Base-by-base conservation (phyloP, 129 eudicot species). In the Flaveria robusta region DNA sequence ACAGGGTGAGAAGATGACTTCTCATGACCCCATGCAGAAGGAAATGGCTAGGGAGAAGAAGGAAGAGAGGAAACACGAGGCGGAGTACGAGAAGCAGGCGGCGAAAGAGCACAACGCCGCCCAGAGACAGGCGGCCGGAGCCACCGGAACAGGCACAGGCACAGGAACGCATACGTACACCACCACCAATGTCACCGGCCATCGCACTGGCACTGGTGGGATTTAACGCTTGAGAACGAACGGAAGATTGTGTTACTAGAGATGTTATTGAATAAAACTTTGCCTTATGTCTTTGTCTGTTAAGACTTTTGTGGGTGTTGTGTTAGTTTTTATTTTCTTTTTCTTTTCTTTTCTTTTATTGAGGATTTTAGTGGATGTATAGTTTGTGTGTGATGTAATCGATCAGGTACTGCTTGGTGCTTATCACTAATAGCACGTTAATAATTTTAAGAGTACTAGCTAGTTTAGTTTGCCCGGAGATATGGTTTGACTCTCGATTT, bases 41-140 rank as follows among this genome's bases (percentile, higher is more conserved):
- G 88, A 88, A 13, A 82, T 91, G 90, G 94, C 94, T 0, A 81
- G 84, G 3, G 85, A 84, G 77, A 81, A 74, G 77, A 88, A 86
- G 45, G 90, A 91, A 1, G 86, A 84, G 75, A 79, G 81, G 74
- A 84, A 75, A 42, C 65, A 79, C 50, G 86, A 84, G 45, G 91
- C 97, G 3, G 97, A 91, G 85, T 67, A 56, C 3, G 73, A 86
- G 47, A 91, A 91, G 65, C 85, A 86, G 72, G 84, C 77, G 64
- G 79, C 78, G 0, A 76, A 51, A 12, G 83, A 77, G 58, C 85
- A 76, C 16, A 85, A 88, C 60, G 90, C 89, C 19, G 94, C 91
- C 9, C 77, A 72, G 23, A 85, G 20, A 52, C 89, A 77, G 64
- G 79, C 75, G 13, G 71, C 76, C 0, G 75, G 74, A 20, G 74